Percentiles rank a stretch among this genome's conserved stretches.
These are phyloP conservation scores for Moringa oleifera DNA, from an alignment of 345 rosid species.

Conservation along the genomic window DNA sequence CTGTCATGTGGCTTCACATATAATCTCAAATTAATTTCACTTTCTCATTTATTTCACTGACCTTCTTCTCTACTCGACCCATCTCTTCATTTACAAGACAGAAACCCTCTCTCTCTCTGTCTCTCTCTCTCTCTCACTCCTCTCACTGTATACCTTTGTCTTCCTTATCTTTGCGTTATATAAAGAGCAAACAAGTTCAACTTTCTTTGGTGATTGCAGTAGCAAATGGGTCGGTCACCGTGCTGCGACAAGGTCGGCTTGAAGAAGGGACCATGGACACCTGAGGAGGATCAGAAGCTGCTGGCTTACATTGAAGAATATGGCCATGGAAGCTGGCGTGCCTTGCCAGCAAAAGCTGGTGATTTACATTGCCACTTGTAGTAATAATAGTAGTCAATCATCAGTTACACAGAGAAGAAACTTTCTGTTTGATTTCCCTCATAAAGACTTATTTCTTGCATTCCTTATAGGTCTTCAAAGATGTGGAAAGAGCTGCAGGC, in stretches of 20 bases:
- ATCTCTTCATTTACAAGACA: slow-evolving; percentile 26
- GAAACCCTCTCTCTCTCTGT: slow-evolving; percentile 3
- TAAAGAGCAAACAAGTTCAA: slow-evolving; percentile 6
- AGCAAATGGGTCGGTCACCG: slow-evolving; percentile 67
- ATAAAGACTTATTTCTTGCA: not conserved
- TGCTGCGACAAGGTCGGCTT: slow-evolving; percentile 82
- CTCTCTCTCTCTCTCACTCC: slow-evolving; percentile 13
- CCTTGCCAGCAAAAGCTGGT: slow-evolving; percentile 88
- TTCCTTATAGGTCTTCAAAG: slow-evolving; percentile 65
- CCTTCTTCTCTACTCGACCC: slow-evolving; percentile 36
- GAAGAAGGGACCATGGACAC: slow-evolving; percentile 98
- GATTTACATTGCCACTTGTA: slow-evolving; percentile 12
- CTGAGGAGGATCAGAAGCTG: slow-evolving; percentile 92
- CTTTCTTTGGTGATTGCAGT: too few relatives aligned
- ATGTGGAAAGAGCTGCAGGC: slow-evolving; percentile 93
- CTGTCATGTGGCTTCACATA: slow-evolving; percentile 21
- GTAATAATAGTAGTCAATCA: too few relatives aligned
- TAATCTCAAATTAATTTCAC: slow-evolving; percentile 25
- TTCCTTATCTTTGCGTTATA: slow-evolving; percentile 11
- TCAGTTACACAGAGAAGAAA: too few relatives aligned
- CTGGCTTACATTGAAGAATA: slow-evolving; percentile 80
- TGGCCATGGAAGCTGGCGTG: slow-evolving; percentile 96
- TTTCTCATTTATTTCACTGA: slow-evolving; percentile 37
- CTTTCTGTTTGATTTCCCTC: not conserved
- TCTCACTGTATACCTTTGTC: slow-evolving; percentile 3